Base-by-base conservation (phyloP, 129 eudicot species). In the Saposhnikovia divaricata region DNA sequence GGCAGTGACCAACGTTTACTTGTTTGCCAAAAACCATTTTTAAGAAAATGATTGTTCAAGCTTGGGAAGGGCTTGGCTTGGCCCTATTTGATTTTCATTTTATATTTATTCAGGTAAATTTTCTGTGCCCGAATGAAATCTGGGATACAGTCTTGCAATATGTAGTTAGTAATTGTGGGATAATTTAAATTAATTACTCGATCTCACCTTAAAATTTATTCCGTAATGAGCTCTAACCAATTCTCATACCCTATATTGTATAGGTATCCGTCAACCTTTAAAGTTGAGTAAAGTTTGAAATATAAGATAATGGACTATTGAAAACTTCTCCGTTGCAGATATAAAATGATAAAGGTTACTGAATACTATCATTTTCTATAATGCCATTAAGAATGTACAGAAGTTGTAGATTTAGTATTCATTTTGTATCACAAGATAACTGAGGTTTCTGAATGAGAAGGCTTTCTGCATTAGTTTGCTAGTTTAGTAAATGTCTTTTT, bases 1-100 rank as follows among this genome's bases (percentile, higher is more conserved):
- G 98, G 98, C 28, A 94, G 91, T 77, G 91, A 89, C 81, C 91
- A 90, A 87, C 89, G 97, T 71, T 85, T 94, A 77, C 92, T 94
- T 72, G 90, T 94, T 77, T 90, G 98, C 86, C 97, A 94, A 85
- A 94, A 94, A 84, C 98, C 92, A 6, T 94, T 90, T 80, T 48
- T 92, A 85, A 92, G 92, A 86, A 91, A 92, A 86, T 94, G 90
- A 93, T 63, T 82, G 86, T 21, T 73, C 77, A 71, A 44, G 15
- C 77, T 55, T 59, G 13, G 15, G 45, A 78, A 79, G 81, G 70
- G 72, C 82, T 77, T 77, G 70, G 72, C 82, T 77, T 77, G 44
- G 59, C 83, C 74, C 80, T 82, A 77, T 68, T 77, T 8, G 68
- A 79, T 78, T 69, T 34, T 82, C 82, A 78, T 38, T 50, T 80